Base-by-base conservation (phyloP, 495 filamentous ascomycete species). In the Terfezia claveryi region DNA sequence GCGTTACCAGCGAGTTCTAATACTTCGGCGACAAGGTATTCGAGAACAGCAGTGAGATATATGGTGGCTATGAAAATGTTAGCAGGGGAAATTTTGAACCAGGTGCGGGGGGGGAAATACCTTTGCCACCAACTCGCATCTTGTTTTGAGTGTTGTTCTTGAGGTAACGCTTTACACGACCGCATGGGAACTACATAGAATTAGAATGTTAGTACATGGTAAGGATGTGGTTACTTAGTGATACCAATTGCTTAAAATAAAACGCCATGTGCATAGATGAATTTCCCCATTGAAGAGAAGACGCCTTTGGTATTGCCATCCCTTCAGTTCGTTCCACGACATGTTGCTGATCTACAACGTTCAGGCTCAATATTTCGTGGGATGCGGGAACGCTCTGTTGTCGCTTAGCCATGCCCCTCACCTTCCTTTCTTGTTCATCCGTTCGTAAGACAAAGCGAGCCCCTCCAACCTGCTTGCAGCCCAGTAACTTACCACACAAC, bases 91-190 rank as follows among this genome's bases (percentile, higher is more conserved):
- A 20, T n/a, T 16, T 37, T n/a, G 57, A 44, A 41, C 56, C 38
- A 50, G 11, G 10, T 10, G 10, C 36, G 17, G 23, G 52, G 16
- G 10, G 36, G 23, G 8, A 58, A 67, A 36, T 70, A 80, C 77
- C 77, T 75, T 98, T 98, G 62, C 89, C 89, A 63, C 91, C 92
- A 60, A 98, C 92, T 72, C 91, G 89, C 86, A 95, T 96, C 76
- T 96, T 96, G 71, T 94, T 92, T 64, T 95, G 91, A 23, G 91
- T 95, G 72, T 94, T 94, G 70, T 91, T 91, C 78, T 95, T 95
- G 66, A 98, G 74, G 75, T 94, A 94, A 73, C 91, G 88, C 81
- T 98, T 98, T 66, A 98, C 88, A 82, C 91, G 92, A 71, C 91
- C 91, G 68, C 91, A 98, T 46, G 91, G 91, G 73, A 98, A 98